phyloP scores from a whole-genome alignment of 164 flowering plant genomes.

The Chimonanthus praecox region DNA sequence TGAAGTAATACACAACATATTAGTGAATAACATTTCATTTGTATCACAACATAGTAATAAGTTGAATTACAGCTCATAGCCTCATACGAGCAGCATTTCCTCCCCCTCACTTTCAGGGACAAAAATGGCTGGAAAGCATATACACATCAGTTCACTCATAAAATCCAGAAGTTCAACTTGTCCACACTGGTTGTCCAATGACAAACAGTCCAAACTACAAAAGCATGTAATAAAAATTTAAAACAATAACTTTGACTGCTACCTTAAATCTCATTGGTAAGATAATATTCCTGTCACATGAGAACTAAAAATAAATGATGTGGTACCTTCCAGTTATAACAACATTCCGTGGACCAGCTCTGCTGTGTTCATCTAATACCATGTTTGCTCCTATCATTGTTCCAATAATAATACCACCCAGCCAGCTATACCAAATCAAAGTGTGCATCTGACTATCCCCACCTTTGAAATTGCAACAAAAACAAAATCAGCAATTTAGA shows the following conservation, averaged over 20 bases:
- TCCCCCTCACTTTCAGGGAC: not conserved
- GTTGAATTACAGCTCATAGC: not conserved
- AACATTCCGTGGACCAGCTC: slow-evolving; percentile 90
- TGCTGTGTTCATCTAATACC: slow-evolving; percentile 82
- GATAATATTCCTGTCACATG: not conserved
- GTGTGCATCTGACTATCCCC: slow-evolving; percentile 79
- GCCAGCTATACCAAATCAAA: slow-evolving; percentile 97
- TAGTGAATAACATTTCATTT: not conserved
- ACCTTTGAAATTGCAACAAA: slow-evolving; percentile 36
- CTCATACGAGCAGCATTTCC: not conserved
- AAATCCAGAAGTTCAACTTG: not conserved
- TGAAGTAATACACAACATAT: not conserved
- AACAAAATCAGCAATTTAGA: not conserved
- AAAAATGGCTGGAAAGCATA: not conserved
- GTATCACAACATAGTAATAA: not conserved
- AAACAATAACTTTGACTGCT: not conserved
- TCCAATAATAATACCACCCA: slow-evolving; percentile 91
- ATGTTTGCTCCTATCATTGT: slow-evolving; percentile 95
- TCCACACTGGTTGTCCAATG: not conserved
- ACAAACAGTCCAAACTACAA: not conserved
- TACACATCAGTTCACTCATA: not conserved
- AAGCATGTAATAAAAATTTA: not conserved
- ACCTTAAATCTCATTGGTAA: not conserved
- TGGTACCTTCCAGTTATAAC: slow-evolving; percentile 92
- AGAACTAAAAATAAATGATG: slow-evolving; percentile 2